Evolutionary conservation across 176 grass and related monocot species (phyloP).

Genomic region (Avena eriantha): DNA sequence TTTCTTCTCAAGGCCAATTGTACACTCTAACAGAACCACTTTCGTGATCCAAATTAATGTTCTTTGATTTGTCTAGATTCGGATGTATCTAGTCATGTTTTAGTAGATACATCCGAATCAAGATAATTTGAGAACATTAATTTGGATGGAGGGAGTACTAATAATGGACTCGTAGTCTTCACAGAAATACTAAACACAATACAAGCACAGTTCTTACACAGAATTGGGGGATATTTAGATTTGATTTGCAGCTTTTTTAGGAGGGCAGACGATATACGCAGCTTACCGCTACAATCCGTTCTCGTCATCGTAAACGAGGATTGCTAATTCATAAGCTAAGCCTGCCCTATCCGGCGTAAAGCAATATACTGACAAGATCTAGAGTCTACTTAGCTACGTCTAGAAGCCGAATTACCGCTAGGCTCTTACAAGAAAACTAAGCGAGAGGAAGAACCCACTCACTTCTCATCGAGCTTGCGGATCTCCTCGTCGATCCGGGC

Average conservation of each 20-base stretch:
- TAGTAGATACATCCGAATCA: too few species aligned
- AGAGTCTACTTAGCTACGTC: not conserved
- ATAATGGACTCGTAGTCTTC: not conserved
- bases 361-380: not conserved
- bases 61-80: too few species aligned
- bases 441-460: conserved; percentile 4
- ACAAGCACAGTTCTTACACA: not conserved
- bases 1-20: conserved; percentile 1
- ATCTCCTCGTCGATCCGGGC: conserved; percentile 77
- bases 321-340: not conserved
- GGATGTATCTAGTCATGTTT: too few species aligned
- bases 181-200: not conserved
- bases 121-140: too few species aligned
- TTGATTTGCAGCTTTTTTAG: not conserved
- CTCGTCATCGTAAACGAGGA: not conserved
- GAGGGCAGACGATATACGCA: not conserved
- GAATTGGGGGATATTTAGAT: not conserved
- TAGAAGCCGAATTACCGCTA: not conserved
- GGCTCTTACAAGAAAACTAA: not conserved
- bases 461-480: conserved; percentile 93
- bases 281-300: not conserved
- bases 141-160: not conserved
- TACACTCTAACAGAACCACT: not conserved
- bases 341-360: not conserved
- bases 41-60: not conserved